phyloP scores from a whole-genome alignment of 495 filamentous ascomycete genomes.

The Penicillium maclennaniae region DNA sequence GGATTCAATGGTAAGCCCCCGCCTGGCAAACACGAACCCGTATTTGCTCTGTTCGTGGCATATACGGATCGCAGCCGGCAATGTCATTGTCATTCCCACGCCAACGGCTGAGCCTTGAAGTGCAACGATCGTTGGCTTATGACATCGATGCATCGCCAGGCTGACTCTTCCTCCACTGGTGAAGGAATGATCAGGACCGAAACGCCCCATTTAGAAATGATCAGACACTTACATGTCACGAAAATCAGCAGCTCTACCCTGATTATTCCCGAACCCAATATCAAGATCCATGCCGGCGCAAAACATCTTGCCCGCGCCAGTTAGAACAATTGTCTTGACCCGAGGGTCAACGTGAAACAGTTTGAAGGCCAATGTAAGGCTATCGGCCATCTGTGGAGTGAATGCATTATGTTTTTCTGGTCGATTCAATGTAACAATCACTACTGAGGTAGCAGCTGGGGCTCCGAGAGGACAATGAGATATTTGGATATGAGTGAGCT shows the following conservation, averaged over 20 bases:
- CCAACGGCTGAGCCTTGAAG: constrained; percentile 60
- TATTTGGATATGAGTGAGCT: constrained; percentile 44
- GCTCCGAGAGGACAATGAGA: constrained; percentile 45
- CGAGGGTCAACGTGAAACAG: constrained; percentile 48
- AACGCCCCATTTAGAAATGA: neutral
- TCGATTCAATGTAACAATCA: constrained; percentile 52
- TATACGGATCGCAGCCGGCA: constrained; percentile 52
- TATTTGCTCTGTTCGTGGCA: constrained; percentile 46
- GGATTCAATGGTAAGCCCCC: constrained; percentile 57
- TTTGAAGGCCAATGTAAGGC: constrained; percentile 48
- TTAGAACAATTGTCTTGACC: constrained; percentile 53
- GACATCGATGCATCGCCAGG: constrained; percentile 56
- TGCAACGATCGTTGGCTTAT: constrained; percentile 58
- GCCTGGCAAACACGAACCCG: constrained; percentile 58
- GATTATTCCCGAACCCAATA: constrained; percentile 36
- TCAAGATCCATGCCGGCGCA: constrained; percentile 58
- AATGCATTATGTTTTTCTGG: constrained; percentile 58
- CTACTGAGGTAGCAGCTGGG: constrained; percentile 43
- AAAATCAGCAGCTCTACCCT: constrained; percentile 21
- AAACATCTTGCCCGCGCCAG: constrained; percentile 52
- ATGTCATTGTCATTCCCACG: constrained; percentile 60
- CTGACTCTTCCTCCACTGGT: constrained; percentile 48
- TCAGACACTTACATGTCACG: constrained; percentile 17
- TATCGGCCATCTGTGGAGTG: constrained; percentile 48
- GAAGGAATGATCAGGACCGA: neutral